A percentile compares a stretch with the other conserved stretches of the same genome.
Conservation (phyloP, 352 stramenopile species). For the Phytophthora nicotianae region DNA sequence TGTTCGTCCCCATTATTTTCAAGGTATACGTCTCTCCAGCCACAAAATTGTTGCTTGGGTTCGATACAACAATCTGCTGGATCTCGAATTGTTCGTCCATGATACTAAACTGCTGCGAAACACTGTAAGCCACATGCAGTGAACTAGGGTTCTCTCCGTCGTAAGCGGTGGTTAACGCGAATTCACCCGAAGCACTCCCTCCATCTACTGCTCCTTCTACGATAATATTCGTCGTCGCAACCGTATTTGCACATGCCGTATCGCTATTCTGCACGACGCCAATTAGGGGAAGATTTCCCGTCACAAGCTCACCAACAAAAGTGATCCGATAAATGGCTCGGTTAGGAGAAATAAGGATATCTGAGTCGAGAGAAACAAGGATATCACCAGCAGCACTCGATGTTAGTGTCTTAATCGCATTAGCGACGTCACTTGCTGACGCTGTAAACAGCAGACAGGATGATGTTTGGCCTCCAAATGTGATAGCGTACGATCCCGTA, state of each 20-base stretch:
- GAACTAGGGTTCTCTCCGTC: conserved; percentile 50
- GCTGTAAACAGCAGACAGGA: conserved; percentile 49
- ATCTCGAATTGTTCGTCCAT: conserved; percentile 75
- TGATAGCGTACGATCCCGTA: conserved; percentile 49
- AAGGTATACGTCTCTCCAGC: conserved; percentile 49
- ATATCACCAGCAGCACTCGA: conserved; percentile 49
- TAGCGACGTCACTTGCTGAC: conserved; percentile 24
- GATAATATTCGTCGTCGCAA: conserved; percentile 15
- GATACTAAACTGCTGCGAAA: conserved; percentile 72
- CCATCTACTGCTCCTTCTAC: conserved; percentile 33
- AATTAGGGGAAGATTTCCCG: conserved; percentile 52
- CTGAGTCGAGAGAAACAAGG: conserved; percentile 49
- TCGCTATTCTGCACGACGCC: conserved; percentile 10
- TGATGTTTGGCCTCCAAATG: conserved; percentile 47
- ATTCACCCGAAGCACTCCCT: conserved; percentile 33
- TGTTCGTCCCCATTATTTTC: conserved; percentile 35
- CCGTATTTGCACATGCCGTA: conserved; percentile 10
- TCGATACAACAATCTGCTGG: conserved; percentile 61
- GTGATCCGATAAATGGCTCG: conserved; percentile 71
- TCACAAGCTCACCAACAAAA: conserved; percentile 66
- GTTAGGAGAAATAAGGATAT: conserved; percentile 48
- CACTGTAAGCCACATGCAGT: conserved; percentile 53
- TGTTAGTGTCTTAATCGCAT: conserved; percentile 30
- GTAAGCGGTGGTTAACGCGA: conserved; percentile 59
- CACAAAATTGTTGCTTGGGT: conserved; percentile 47